These are phyloP conservation scores for Themeda triandra DNA, from an alignment of 176 grass and related monocot genomes.

Conservation along the genomic window DNA sequence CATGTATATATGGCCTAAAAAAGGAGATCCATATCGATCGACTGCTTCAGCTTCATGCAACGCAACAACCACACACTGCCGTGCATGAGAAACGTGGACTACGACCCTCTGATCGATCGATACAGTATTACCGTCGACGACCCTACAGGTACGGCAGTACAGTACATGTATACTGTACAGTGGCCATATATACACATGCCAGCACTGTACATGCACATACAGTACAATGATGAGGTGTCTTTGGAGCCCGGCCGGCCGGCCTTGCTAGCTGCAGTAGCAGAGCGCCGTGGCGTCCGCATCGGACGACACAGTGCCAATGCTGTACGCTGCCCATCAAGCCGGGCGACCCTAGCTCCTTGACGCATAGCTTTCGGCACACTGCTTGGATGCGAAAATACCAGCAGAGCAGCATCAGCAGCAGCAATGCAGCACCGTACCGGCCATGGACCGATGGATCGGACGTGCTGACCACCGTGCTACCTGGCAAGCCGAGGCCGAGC, in stretches of 20 bases:
- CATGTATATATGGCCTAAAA: background rate
- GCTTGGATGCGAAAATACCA: background rate
- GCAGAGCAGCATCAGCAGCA: background rate
- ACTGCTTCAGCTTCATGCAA: background rate
- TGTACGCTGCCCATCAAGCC: background rate
- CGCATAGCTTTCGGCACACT: background rate
- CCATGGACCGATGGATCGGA: background rate
- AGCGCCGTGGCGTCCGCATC: background rate
- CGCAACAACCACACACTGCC: background rate
- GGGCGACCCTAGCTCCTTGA: background rate
- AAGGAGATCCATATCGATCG: background rate
- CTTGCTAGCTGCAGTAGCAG: background rate
- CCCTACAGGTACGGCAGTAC: background rate
- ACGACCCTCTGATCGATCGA: background rate
- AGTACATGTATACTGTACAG: background rate
- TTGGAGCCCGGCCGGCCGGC: background rate
- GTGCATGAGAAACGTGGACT: background rate
- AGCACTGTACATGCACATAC: background rate
- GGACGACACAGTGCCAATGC: background rate
- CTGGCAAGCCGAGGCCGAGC: background rate
- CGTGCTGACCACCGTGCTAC: background rate
- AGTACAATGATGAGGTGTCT: background rate
- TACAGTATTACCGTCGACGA: background rate
- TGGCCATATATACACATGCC: too few relatives aligned
- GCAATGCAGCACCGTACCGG: background rate